Evolutionary conservation across 257 asterid species (phyloP), one percentile per base, ranked within the genome.

Genomic region (Petrea volubilis): DNA sequence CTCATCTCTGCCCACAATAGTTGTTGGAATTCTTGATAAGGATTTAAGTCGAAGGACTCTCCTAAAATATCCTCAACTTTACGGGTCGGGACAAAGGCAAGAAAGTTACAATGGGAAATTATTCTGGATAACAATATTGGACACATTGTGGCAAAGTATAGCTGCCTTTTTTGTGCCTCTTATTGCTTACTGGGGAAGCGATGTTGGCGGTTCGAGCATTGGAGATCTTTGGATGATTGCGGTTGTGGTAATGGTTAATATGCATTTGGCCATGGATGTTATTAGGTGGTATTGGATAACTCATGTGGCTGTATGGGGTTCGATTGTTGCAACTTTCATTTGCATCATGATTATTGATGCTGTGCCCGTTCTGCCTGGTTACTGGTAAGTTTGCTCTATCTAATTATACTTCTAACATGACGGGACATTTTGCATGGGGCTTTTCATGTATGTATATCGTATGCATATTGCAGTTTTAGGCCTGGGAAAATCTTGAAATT

Each of bases 191-290:
- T 80, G 99, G 96, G 78, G 33, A 77, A 90, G 91, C 60, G 68
- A 65, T 3, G 62, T 92, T 50, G 98, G 86, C 40, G 73, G 81
- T 63, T 95, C 99, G 24, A 88, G 98, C 81, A 50, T 95, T 2
- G 99, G 99, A 69, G 97, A 95, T 79, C 84, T 95, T 68, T 92
- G 96, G 98, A 92, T 88, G 55, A 79, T 95, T 67, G 97, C 96
- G 3, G 96, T 87, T 11, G 99, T 95, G 41, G 79, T 92, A 61
- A 36, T 90, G 81, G 98, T 92, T 14, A 95, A 95, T 67, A 33
- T 95, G 20, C 99, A 95, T 74, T 73, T 95, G 77, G 96, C 99
- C 52, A 88, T 95, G 98, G 99, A 95, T 20, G 83, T 92, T n/a
- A 44, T 84, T 62, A 84, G 96, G 38, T 95, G 99, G 99, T 84